Base-by-base conservation (phyloP, 371 early-diverging fungal species). In the Circinella minor region DNA sequence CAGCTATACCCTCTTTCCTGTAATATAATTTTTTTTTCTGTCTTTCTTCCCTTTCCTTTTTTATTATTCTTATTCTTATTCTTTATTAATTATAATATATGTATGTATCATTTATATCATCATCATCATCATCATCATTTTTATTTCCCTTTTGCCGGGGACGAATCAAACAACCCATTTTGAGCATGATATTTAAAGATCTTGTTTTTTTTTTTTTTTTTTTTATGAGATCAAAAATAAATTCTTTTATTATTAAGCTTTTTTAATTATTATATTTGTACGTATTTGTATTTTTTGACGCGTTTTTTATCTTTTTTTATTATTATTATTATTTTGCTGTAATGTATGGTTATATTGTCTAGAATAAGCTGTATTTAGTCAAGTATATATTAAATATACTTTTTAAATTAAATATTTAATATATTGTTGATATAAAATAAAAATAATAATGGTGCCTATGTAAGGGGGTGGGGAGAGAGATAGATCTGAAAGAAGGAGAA, bases 61-160 rank as follows among this genome's bases (percentile, higher is more conserved):
- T 60, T 37, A 4, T 15, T 37, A 36, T 60, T 36, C 4, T 14
- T 37, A 4, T 60, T 37, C 2, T 27, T 27, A 27, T 27, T 27
- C 27, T 27, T 27, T 27, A 27, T 27, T 27, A 27, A 27, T 27
- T 27, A 27, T 27, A 27, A 27, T 27, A 27, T 27, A 17, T 63
- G 47, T 63, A 63, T 47, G 43, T 63, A 63, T 46, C 27, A 46
- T 43, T 46, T 13, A 57, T 57, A 57, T 57, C 57, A 34, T 57
- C 18, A 55, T 57, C 57, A 57, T 57, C 57, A 57, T 57, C 3
- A 1, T 51, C n/a, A n/a, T n/a, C n/a, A n/a, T 51, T 51, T 47
- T 11, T 47, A 11, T 47, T 55, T 55, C 5, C 34, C 57, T 34
- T 57, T 57, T 57, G 57, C 57, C 62, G 62, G 38, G 38, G 62